phyloP scores from a whole-genome alignment of 2,329 filamentous ascomycete species.

The Coniella lustricola region DNA sequence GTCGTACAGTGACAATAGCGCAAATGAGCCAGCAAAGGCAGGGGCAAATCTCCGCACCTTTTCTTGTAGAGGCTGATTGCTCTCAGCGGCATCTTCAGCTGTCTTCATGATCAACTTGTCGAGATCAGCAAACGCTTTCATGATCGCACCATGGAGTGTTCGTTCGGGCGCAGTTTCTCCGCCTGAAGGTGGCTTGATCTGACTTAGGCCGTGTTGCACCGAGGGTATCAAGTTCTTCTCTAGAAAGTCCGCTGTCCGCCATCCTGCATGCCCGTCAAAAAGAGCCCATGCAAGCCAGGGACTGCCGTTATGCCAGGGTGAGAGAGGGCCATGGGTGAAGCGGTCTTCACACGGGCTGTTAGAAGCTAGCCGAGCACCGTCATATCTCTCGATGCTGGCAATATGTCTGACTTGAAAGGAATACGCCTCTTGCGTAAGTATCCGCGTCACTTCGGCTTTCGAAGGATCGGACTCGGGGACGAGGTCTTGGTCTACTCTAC shows the following conservation, averaged over 20 bases:
- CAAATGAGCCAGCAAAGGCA: constrained; percentile 50
- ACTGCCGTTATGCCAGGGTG: not conserved
- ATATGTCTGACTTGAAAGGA: not conserved
- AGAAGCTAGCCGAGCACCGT: not conserved
- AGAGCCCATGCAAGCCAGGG: constrained; percentile 29
- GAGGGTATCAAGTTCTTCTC: constrained; percentile 34
- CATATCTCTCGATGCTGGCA: not conserved
- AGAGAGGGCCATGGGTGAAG: not conserved
- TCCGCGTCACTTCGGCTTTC: not conserved
- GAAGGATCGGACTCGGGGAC: no score
- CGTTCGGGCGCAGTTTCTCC: not conserved
- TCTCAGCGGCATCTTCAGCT: constrained; percentile 26
- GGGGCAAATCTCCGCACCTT: constrained; percentile 29
- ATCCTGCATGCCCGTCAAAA: constrained; percentile 44
- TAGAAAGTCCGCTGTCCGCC: constrained; percentile 34
- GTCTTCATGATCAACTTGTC: constrained; percentile 47
- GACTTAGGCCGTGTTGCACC: constrained; percentile 29
- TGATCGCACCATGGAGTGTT: constrained; percentile 46
- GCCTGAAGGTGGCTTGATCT: constrained; percentile 18
- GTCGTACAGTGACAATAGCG: constrained; percentile 57
- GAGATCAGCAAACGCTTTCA: constrained; percentile 47
- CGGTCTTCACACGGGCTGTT: not conserved
- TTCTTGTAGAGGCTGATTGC: constrained; percentile 18
- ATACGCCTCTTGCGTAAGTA: not conserved
- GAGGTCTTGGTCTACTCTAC: no score